Conservation (phyloP, 805 yeast species). For the Lipomyces kockii region DNA sequence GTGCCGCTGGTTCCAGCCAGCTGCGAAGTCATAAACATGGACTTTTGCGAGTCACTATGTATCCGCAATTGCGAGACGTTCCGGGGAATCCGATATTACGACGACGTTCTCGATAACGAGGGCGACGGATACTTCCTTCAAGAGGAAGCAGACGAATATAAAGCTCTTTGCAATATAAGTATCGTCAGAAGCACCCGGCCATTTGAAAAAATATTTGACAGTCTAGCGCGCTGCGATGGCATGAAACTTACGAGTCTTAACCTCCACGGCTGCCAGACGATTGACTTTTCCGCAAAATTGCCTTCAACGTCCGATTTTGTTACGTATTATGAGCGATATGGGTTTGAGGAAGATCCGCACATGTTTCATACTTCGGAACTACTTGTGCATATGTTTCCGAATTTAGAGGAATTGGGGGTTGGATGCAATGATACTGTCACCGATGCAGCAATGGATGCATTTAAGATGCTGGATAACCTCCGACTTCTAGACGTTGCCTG, state of each 20-base stretch:
- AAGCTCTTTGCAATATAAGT: conserved; percentile 7
- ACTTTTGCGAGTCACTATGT: conserved; percentile 12
- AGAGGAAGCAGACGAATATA: conserved; percentile 17
- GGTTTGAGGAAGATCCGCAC: conserved; percentile 14
- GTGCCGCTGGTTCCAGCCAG: conserved; percentile 18
- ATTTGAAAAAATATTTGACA: conserved; percentile 18
- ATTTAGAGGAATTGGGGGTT: conserved; percentile 11
- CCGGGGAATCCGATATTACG: conserved; percentile 18
- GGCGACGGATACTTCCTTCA: conserved; percentile 25
- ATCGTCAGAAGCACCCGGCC: conserved; percentile 2
- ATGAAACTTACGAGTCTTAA: conserved; percentile 7
- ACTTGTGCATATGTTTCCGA: conserved; percentile 20
- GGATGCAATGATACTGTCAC: conserved; percentile 19
- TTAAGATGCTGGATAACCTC: conserved; percentile 14
- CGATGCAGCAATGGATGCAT: conserved; percentile 12
- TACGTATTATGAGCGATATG: conserved; percentile 12
- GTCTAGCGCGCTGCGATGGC: conserved; percentile 20
- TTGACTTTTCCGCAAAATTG: conserved; percentile 14
- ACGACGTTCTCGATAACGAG: conserved; percentile 26
- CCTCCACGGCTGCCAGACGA: conserved; percentile 17
- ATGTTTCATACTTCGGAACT: conserved; percentile 12
- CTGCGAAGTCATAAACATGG: conserved; percentile 18
- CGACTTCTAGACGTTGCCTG: conserved; percentile 4
- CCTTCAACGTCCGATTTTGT: conserved; percentile 14
- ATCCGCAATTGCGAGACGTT: conserved; percentile 18